Percentiles rank a stretch among this genome's conserved stretches.
Evolutionary conservation across 176 grass and related monocot genomes (phyloP).

Genomic region (Cenchrus americanus): DNA sequence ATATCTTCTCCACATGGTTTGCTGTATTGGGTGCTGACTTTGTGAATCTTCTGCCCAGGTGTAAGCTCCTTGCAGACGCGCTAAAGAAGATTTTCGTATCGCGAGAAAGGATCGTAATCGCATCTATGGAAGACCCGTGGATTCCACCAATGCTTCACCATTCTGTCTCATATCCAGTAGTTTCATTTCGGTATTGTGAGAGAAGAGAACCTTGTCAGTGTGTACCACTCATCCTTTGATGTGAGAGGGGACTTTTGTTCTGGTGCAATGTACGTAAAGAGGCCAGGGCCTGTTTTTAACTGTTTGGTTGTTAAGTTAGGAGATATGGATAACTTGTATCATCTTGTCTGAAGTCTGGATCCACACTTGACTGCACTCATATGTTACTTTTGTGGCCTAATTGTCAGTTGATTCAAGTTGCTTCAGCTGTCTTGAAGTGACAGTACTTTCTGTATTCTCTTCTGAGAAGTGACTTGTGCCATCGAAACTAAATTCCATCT

Average conservation of each 20-base stretch:
- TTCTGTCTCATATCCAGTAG: constrained; percentile 2
- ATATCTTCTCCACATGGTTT: neutral
- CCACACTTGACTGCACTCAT: neutral
- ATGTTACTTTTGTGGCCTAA: neutral
- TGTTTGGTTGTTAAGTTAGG: constrained; percentile 36
- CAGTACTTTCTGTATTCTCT: no score
- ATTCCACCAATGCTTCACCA: neutral
- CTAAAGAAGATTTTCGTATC: constrained; percentile 28
- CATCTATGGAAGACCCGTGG: constrained; percentile 2
- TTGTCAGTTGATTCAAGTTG: no score
- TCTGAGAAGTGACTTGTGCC: no score
- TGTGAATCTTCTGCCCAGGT: constrained; percentile 30
- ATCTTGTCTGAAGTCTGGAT: neutral
- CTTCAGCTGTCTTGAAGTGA: no score
- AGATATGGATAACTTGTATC: constrained; percentile 37
- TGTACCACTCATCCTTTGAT: constrained; percentile 39
- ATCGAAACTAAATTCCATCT: no score
- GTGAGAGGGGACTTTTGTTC: constrained; percentile 25
- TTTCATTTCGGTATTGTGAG: constrained; percentile 12
- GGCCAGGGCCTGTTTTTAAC: constrained; percentile 25
- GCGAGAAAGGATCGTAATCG: neutral
- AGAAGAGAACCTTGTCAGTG: constrained; percentile 21
- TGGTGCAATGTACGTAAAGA: constrained; percentile 38
- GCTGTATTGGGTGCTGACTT: neutral
- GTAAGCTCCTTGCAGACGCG: constrained; percentile 13